Conservation (phyloP, 2,329 filamentous ascomycete genomes). For the Neopestalotiopsis rosae region DNA sequence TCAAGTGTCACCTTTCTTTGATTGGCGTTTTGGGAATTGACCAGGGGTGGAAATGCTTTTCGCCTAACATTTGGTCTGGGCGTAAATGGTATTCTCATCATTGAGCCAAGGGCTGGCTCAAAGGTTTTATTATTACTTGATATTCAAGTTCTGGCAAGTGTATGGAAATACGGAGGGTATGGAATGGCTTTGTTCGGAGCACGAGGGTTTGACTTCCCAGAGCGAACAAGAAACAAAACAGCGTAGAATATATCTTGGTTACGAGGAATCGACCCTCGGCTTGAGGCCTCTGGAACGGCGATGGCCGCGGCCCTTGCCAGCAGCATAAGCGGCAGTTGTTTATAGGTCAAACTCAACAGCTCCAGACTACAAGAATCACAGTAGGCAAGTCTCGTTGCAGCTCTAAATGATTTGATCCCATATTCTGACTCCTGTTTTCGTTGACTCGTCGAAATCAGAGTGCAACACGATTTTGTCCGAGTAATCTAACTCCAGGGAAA, state of each 20-base stretch:
- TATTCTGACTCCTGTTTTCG: no score
- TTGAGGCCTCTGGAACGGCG: no score
- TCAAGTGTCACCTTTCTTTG: background rate
- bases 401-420: no score
- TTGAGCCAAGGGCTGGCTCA: constrained; percentile 1
- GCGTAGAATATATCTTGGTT: background rate
- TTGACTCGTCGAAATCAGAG: no score
- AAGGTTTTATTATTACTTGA: background rate
- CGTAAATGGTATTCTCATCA: background rate
- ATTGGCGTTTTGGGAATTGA: background rate
- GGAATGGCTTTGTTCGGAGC: background rate
- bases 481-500: no score
- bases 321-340: no score
- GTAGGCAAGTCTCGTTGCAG: no score
- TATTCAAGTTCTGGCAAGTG: background rate
- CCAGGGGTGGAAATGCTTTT: background rate
- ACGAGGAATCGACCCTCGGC: no score
- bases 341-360: no score
- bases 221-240: background rate
- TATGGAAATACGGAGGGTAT: background rate
- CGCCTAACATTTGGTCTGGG: background rate
- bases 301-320: no score
- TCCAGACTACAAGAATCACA: no score
- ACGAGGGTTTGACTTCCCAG: background rate
- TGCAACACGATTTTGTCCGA: no score